Evolutionary conservation across 2,329 filamentous ascomycete species (phyloP), one percentile per base, ranked within the genome.

Genomic region (Hymenoscyphus fructigenus): DNA sequence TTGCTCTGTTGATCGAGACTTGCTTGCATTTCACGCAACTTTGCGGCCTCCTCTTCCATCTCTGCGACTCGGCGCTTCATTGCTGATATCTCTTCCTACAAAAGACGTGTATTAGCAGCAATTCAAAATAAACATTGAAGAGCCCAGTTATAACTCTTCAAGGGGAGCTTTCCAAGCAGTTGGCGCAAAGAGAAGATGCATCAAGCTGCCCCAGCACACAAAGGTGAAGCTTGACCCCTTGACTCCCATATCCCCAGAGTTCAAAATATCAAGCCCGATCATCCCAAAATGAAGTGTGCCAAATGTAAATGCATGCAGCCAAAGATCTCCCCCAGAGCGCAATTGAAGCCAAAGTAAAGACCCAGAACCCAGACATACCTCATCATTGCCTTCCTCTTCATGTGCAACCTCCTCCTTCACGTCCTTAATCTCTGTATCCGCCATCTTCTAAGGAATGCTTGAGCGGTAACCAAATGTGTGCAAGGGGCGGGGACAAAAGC

Each of bases 1-100:
- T 92, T 88, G 68, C 88, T 89, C 74, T 95, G 91, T 76, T 93
- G 88, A 77, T 98, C 94, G 67, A 98, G 85, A 62, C 85, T 88
- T 63, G 89, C 89, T 77, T 95, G 91, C 91, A 95, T 93, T 79
- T 94, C 91, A 70, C 91, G 87, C 62, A 95, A 84, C 79, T 93
- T 93, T 65, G 90, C 90, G 5, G 91, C 91, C 81, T 95, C 91
- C 74, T 92, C 91, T 80, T 95, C 91, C 91, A 95, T 95, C 81
- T 95, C 91, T 69, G 90, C 91, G 68, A 95, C 91, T 71, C 91
- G 85, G 74, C 86, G 85, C 84, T 94, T 95, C 91, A 95, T 95
- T 65, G 90, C 91, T 67, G 87, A 88, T 74, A 95, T 94, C 79
- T 95, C 91, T 84, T 94, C 84, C 84, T 87, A 60, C 17, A 57